Evolutionary conservation across 768 basidiomycete species (phyloP).

Genomic region (Cystofilobasidium bisporidii): DNA sequence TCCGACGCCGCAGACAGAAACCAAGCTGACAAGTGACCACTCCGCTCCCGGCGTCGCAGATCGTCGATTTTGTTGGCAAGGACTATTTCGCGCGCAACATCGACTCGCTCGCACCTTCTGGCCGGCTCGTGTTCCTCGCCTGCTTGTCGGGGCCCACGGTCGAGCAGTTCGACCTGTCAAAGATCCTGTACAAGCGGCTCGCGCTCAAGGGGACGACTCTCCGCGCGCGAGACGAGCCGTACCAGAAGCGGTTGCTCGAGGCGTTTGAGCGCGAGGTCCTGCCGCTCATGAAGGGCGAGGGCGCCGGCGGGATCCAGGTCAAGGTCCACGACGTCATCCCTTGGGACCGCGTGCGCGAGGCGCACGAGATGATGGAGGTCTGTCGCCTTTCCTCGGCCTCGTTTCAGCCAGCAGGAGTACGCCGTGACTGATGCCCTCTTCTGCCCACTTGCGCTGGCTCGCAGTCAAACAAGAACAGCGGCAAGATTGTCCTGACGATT

Average conservation of each 20-base stretch:
- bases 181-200: constrained; percentile 72
- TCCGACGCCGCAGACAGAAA: no score
- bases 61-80: constrained; percentile 75
- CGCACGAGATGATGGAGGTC: constrained; percentile 72
- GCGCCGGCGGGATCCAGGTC: constrained; percentile 53
- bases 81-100: constrained; percentile 67
- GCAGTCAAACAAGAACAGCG: constrained; percentile 15
- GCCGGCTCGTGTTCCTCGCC: constrained; percentile 38
- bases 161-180: constrained; percentile 45
- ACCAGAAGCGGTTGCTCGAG: constrained; percentile 59
- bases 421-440: no score
- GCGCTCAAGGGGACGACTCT: constrained; percentile 81
- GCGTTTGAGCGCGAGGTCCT: constrained; percentile 33
- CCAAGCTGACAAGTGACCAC: no score
- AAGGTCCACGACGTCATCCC: constrained; percentile 65
- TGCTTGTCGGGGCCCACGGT: constrained; percentile 36
- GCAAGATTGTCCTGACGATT: constrained; percentile 7
- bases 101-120: constrained; percentile 52
- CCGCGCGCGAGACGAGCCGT: constrained; percentile 60
- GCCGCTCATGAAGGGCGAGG: constrained; percentile 29
- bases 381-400: background rate
- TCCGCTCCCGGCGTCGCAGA: constrained; percentile 22
- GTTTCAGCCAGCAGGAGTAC: no score
- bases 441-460: no score
- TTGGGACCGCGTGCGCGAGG: constrained; percentile 68